Conservation (phyloP, 2,329 filamentous ascomycete genomes). For the Pseudocercospora fuligena region DNA sequence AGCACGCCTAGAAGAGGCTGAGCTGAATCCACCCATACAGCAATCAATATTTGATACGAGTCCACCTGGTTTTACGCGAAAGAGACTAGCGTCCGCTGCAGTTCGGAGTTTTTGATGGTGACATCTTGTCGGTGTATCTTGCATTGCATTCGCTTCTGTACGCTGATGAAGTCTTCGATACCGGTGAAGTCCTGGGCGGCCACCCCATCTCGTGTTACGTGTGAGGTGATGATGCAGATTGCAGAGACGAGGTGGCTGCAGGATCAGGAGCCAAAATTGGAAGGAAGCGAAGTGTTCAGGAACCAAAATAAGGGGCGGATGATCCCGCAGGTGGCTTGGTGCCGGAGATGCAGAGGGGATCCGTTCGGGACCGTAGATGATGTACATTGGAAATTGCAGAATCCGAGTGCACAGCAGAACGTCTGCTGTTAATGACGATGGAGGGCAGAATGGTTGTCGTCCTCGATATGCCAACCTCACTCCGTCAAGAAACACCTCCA, state of each 20-base stretch:
- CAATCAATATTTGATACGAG: slow-evolving; percentile 2
- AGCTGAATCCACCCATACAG: not conserved
- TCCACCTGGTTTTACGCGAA: slow-evolving; percentile 1
- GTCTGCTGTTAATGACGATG: not conserved
- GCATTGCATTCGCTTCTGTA: not conserved
- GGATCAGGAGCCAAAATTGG: slow-evolving; percentile 3
- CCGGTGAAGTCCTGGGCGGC: not conserved
- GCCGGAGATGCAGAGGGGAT: slow-evolving; percentile 7
- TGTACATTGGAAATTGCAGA: slow-evolving; percentile 6
- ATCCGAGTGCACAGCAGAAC: slow-evolving; percentile 6
- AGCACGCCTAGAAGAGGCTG: slow-evolving; percentile 7
- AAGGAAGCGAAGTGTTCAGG: not conserved
- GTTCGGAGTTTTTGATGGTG: not conserved
- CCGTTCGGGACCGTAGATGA: slow-evolving; percentile 7
- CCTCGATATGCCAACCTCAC: not conserved
- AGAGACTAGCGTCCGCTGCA: not conserved
- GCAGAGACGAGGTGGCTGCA: slow-evolving; percentile 5
- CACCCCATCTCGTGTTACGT: not conserved
- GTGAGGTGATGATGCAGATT: slow-evolving; percentile 1
- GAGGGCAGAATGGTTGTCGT: not conserved
- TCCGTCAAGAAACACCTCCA: not conserved
- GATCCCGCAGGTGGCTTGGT: slow-evolving; percentile 4
- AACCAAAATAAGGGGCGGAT: not conserved
- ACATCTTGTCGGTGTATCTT: not conserved
- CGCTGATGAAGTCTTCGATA: slow-evolving; percentile 4